phyloP scores from a whole-genome alignment of 371 early-diverging fungal species.

The Rhizopus delemar region DNA sequence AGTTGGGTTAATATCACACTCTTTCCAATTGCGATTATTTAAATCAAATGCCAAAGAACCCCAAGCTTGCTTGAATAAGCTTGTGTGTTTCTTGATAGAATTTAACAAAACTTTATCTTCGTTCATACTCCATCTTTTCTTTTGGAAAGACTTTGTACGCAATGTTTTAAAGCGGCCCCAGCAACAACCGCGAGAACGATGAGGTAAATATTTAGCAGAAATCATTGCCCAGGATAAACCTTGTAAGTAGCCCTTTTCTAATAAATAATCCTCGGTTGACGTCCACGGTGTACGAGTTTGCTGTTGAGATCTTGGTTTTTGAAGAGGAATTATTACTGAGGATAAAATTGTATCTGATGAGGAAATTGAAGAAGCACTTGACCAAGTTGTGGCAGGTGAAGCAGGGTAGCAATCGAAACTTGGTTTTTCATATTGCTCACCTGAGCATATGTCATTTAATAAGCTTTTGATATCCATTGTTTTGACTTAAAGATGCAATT shows the following conservation, averaged over 20 bases:
- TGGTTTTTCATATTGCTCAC: slow-evolving; percentile 14
- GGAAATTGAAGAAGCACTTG: slow-evolving; percentile 19
- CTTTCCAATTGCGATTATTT: slow-evolving; percentile 38
- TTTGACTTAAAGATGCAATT: too few species aligned
- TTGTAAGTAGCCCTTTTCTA: slow-evolving; percentile 43
- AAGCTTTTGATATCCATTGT: slow-evolving; percentile 42
- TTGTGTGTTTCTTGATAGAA: slow-evolving; percentile 36
- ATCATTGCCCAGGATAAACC: slow-evolving; percentile 51
- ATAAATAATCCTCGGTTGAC: slow-evolving; percentile 36
- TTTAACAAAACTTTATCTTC: slow-evolving; percentile 34
- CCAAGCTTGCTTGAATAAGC: slow-evolving; percentile 48
- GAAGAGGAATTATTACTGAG: slow-evolving; percentile 11
- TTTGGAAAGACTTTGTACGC: slow-evolving; percentile 32
- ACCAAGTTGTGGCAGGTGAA: slow-evolving; percentile 11
- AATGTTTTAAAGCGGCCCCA: slow-evolving; percentile 50
- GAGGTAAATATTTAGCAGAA: slow-evolving; percentile 44
- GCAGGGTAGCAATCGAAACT: slow-evolving; percentile 11
- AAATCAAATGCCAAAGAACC: slow-evolving; percentile 39
- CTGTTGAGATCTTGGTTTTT: slow-evolving; percentile 18
- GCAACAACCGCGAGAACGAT: slow-evolving; percentile 48
- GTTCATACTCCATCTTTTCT: slow-evolving; percentile 31
- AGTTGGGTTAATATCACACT: slow-evolving; percentile 36
- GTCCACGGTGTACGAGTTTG: slow-evolving; percentile 50
- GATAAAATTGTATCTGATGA: slow-evolving; percentile 14
- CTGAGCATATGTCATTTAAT: slow-evolving; percentile 24